Conservation (phyloP, 352 stramenopile species). For the Saprolegnia parasitica region DNA sequence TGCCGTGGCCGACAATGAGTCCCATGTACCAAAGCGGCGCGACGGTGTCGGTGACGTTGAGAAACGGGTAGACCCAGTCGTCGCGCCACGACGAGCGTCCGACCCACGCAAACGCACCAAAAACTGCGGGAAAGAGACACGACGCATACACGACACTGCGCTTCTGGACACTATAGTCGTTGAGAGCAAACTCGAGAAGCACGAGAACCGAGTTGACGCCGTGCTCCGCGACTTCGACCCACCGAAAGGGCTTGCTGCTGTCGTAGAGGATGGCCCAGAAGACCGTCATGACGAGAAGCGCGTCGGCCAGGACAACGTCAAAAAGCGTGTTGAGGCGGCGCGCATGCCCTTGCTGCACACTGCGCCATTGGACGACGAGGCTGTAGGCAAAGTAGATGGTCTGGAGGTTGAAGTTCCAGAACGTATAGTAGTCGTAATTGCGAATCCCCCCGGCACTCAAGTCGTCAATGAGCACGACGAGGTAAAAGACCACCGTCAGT, state of each 20-base stretch:
- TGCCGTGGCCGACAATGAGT: background rate
- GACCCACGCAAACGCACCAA: slow-evolving; percentile 4
- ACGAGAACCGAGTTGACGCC: slow-evolving; percentile 1
- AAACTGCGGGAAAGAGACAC: background rate
- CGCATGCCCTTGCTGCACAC: too few relatives aligned
- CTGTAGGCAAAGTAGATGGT: background rate
- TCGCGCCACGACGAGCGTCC: background rate
- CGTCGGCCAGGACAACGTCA: background rate
- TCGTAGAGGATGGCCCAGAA: slow-evolving; percentile 4
- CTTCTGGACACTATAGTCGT: background rate
- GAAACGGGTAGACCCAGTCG: background rate
- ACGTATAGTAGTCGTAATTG: background rate
- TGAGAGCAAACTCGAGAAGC: background rate
- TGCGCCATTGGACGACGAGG: background rate
- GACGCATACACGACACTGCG: background rate
- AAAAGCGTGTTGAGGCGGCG: background rate
- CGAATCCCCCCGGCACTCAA: background rate
- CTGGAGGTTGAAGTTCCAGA: slow-evolving; percentile 7
- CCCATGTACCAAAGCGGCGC: background rate
- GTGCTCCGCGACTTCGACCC: background rate
- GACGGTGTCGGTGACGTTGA: background rate
- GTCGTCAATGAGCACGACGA: slow-evolving; percentile 4
- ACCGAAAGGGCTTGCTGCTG: background rate
- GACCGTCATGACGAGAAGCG: background rate
- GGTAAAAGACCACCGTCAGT: background rate